These are phyloP conservation scores for Macroventuria anomochaeta DNA, from an alignment of 2,329 filamentous ascomycete species.

Conservation along the genomic window DNA sequence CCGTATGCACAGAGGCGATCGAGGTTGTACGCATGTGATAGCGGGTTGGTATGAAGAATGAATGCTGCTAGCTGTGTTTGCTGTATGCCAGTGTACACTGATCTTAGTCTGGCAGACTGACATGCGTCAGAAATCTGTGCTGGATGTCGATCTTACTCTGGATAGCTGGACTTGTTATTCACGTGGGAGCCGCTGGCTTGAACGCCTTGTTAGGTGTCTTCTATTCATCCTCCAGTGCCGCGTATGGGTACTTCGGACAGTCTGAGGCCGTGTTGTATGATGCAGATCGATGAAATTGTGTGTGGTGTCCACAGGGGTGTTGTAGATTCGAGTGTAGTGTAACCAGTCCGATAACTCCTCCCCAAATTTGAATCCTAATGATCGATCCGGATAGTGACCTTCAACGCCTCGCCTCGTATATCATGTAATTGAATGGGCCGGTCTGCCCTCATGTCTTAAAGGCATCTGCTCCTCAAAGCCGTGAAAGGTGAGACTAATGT, in stretches of 20 bases:
- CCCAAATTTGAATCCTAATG: not conserved
- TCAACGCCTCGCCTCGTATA: constrained; percentile 12
- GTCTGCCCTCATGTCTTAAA: not conserved
- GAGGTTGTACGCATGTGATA: not conserved
- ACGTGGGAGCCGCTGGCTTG: no score
- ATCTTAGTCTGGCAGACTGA: no score
- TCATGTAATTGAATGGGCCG: not conserved
- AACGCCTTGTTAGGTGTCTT: no score
- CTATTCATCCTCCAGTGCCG: no score
- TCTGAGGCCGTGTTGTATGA: not conserved
- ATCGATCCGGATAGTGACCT: not conserved
- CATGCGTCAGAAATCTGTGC: no score
- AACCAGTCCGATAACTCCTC: not conserved
- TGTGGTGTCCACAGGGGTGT: not conserved
- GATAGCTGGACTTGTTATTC: no score
- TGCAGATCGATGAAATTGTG: not conserved
- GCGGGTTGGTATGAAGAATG: not conserved
- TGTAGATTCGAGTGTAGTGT: constrained; percentile 3
- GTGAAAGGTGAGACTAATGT: not conserved
- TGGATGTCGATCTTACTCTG: no score
- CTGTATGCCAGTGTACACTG: no score
- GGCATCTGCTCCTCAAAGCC: no score
- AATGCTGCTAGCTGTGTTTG: no score
- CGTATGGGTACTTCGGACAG: no score
- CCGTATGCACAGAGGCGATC: not conserved